These are phyloP conservation scores for Chloris gayana DNA, from an alignment of 176 grass and related monocot species.

Conservation along the genomic window DNA sequence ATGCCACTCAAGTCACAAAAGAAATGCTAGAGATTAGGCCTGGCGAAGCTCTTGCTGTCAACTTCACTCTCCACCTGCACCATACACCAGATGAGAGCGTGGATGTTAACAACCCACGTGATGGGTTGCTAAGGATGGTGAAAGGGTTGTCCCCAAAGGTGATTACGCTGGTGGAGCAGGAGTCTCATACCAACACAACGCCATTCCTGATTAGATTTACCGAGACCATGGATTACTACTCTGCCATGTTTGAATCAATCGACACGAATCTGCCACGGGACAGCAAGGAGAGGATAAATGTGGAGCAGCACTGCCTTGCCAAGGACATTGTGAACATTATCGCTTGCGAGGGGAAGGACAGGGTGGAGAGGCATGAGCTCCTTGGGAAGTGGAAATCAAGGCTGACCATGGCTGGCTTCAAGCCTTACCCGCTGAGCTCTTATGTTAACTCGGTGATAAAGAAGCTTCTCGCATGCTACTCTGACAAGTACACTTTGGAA, in stretches of 20 bases:
- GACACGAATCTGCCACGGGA: slow-evolving; percentile 69
- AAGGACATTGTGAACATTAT: slow-evolving; percentile 98
- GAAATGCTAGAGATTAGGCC: slow-evolving; percentile 82
- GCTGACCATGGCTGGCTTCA: slow-evolving; percentile 95
- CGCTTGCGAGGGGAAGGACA: slow-evolving; percentile 86
- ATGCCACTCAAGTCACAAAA: slow-evolving; percentile 64
- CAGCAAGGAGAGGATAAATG: slow-evolving; percentile 79
- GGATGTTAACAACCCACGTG: slow-evolving; percentile 85
- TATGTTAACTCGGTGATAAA: slow-evolving; percentile 96
- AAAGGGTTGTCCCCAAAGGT: slow-evolving; percentile 90
- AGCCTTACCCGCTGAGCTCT: slow-evolving; percentile 74
- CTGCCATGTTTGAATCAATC: slow-evolving; percentile 91
- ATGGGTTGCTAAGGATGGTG: slow-evolving; percentile 91
- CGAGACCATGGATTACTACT: slow-evolving; percentile 92
- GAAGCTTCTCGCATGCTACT: slow-evolving; percentile 79
- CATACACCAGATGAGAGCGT: slow-evolving; percentile 92
- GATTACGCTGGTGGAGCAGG: slow-evolving; percentile 91
- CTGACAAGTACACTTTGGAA: slow-evolving; percentile 81
- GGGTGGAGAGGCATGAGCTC: slow-evolving; percentile 89
- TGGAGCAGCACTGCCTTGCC: slow-evolving; percentile 95
- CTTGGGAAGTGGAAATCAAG: slow-evolving; percentile 95
- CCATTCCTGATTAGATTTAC: slow-evolving; percentile 82
- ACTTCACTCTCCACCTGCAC: slow-evolving; percentile 93
- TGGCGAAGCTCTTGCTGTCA: slow-evolving; percentile 85
- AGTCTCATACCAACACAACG: slow-evolving; percentile 95